Percentiles rank a stretch among this genome's conserved stretches.
These are phyloP conservation scores for Aspergillus pseudoviridinutans DNA, from an alignment of 2,329 filamentous ascomycete species.

Conservation along the genomic window DNA sequence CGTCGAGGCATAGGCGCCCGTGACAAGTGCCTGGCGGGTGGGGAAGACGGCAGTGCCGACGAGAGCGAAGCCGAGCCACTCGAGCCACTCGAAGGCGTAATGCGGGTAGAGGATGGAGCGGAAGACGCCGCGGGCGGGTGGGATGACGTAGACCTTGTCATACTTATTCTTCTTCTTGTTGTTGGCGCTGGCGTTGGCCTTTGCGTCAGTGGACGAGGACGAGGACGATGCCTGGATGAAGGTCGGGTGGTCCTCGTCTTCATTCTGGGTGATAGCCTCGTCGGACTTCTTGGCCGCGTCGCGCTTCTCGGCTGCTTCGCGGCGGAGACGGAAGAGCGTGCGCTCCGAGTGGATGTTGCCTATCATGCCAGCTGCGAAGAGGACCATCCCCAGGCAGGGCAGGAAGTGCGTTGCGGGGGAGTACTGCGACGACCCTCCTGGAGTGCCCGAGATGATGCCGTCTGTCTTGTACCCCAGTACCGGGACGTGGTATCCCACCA, in stretches of 20 bases:
- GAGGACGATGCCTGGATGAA: neutral
- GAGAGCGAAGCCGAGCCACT: slow-evolving; percentile 89
- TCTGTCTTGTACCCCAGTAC: slow-evolving; percentile 15
- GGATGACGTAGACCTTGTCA: slow-evolving; percentile 83
- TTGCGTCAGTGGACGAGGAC: neutral
- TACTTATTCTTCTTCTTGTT: slow-evolving; percentile 48
- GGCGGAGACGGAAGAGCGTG: slow-evolving; percentile 78
- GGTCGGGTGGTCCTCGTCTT: slow-evolving; percentile 18
- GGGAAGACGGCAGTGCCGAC: slow-evolving; percentile 37
- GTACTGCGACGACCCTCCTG: slow-evolving; percentile 5
- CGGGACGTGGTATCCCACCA: slow-evolving; percentile 69
- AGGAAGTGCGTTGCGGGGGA: slow-evolving; percentile 20
- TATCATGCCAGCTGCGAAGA: slow-evolving; percentile 73
- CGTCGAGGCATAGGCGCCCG: slow-evolving; percentile 5
- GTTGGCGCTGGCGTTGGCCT: slow-evolving; percentile 11
- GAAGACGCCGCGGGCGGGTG: slow-evolving; percentile 76
- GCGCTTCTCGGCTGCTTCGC: slow-evolving; percentile 53
- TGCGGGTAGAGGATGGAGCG: slow-evolving; percentile 81
- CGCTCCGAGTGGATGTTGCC: slow-evolving; percentile 89
- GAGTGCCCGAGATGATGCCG: slow-evolving; percentile 4
- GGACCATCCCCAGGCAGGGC: slow-evolving; percentile 60
- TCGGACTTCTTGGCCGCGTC: slow-evolving; percentile 49
- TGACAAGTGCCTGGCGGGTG: neutral
- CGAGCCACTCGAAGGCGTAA: slow-evolving; percentile 94
- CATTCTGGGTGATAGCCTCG: neutral